Base-by-base conservation (phyloP, 768 basidiomycete species). In the Suillus weaverae region DNA sequence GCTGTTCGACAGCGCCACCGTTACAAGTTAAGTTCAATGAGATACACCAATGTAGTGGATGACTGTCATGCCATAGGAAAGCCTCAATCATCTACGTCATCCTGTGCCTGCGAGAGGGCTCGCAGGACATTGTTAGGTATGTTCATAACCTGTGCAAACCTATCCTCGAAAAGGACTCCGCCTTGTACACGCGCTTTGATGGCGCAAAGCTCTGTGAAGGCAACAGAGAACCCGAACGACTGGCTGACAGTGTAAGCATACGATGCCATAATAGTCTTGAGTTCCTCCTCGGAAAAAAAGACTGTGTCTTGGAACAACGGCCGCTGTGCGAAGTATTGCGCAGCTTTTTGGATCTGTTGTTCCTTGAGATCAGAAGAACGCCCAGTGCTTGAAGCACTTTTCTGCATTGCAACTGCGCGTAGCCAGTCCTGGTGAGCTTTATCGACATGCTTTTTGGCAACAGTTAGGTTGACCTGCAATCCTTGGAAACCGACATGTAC, bases 221-320 rank as follows among this genome's bases (percentile, higher is more conserved):
- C 88, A 41, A 89, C 81, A 0, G 68, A 67, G 69, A 88, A 88
- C 0, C 76, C 87, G 62, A 90, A 88, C 0, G 10, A 63, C 9
- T 66, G 48, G 2, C 65, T 66, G 33, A 67, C 60, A 0, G 7
- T 44, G 62, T 84, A 85, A 0, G 89, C 88, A 48, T 79, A 86
- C 0, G 89, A 89, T 0, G 88, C 87, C 69, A 85, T 87, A 33
- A 78, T 46, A 11, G 7, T 59, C 55, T 65, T 59, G 10, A 88
- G 68, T 59, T 82, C 74, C 8, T 81, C 77, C 36, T 77, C 54
- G 55, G 69, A 70, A 26, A 71, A 73, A 7, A 72, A 59, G 4
- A 62, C 32, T 53, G 68, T 67, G 3, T 36, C 61, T 54, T 54
- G 11, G 20, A 35, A 54, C 33, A 33, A 54, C 78, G 72, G 36